Evolutionary conservation across 108 stramenopile genomes (phyloP), one percentile per base, ranked within the genome.

Genomic region (Parmales sp.): DNA sequence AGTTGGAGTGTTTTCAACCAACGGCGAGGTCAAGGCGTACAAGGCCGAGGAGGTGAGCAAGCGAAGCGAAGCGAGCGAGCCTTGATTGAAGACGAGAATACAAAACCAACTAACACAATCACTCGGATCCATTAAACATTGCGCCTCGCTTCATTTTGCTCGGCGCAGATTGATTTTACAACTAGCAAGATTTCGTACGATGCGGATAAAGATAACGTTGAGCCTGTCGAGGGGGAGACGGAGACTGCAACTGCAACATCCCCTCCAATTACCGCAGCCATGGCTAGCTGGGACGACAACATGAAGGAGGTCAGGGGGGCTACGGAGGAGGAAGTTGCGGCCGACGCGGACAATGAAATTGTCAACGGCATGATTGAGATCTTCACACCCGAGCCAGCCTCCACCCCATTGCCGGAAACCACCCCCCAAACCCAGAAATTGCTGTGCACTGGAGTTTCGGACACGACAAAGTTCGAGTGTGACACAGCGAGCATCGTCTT

Each of bases 281-380:
- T 65, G 22, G 46, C 29, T 13, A 41, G 63, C 28, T 83, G 80
- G 76, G 77, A 78, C 43, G 51, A 74, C 25, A 51, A 38, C 0
- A 74, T 77, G 68, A 68, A 65, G 9, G 49, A 45, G 44, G 66
- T 77, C 19, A 64, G 78, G 25, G 51, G 45, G 38, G 81, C 76
- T 13, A 73, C 63, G 20, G 76, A 68, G 31, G 80, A 74, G 22
- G 80, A 78, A 38, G 41, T 76, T 31, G 43, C 25, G 45, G 45
- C 36, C 25, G 48, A 63, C 39, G 31, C 45, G 38, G 41, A 28
- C 28, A 16, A 34, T 29, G 69, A 71, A 38, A 44, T 68, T 2
- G 67, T 50, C 18, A 68, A 69, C 28, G 71, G 74, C 2, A 72
- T 76, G 74, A 75, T 81, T 23, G 69, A 78, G 63, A 75, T 72